Evolutionary conservation across 192 early-diverging fungal species (phyloP).

Genomic region (Glomus cerebriforme): DNA sequence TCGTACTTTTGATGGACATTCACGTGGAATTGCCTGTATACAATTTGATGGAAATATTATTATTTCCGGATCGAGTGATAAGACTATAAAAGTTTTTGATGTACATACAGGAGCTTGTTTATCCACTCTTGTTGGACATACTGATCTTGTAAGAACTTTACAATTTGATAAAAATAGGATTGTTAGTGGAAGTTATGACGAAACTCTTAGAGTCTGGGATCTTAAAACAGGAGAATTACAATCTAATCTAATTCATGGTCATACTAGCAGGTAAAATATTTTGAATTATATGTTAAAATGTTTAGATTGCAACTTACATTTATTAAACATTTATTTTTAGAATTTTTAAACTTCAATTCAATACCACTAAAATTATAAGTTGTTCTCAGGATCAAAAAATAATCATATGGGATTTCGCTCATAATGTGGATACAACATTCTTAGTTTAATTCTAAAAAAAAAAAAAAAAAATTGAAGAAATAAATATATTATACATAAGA

Average conservation of each 20-base stretch:
- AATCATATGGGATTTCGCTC: slow-evolving; percentile 71
- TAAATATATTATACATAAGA: not conserved
- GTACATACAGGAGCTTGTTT: slow-evolving; percentile 47
- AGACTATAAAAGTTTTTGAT: slow-evolving; percentile 72
- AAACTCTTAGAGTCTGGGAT: slow-evolving; percentile 88
- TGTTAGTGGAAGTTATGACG: slow-evolving; percentile 89
- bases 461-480: not conserved
- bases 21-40: slow-evolving; percentile 84
- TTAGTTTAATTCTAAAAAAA: slow-evolving; percentile 31
- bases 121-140: slow-evolving; percentile 57
- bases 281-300: not conserved
- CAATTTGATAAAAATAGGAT: slow-evolving; percentile 66
- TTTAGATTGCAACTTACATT: not conserved
- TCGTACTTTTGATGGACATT: slow-evolving; percentile 71
- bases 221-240: slow-evolving; percentile 64
- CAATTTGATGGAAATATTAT: slow-evolving; percentile 86
- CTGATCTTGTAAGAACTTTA: slow-evolving; percentile 71
- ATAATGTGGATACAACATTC: slow-evolving; percentile 61
- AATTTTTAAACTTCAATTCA: slow-evolving; percentile 84
- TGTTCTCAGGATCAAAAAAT: slow-evolving; percentile 78
- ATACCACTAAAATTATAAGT: slow-evolving; percentile 79
- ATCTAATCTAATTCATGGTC: slow-evolving; percentile 55
- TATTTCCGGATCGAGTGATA: slow-evolving; percentile 82
- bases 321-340: slow-evolving; percentile 28
- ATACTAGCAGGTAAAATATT: slow-evolving; percentile 52